phyloP scores from a whole-genome alignment of 2,329 filamentous ascomycete genomes.

The Xylariaceae sp. region DNA sequence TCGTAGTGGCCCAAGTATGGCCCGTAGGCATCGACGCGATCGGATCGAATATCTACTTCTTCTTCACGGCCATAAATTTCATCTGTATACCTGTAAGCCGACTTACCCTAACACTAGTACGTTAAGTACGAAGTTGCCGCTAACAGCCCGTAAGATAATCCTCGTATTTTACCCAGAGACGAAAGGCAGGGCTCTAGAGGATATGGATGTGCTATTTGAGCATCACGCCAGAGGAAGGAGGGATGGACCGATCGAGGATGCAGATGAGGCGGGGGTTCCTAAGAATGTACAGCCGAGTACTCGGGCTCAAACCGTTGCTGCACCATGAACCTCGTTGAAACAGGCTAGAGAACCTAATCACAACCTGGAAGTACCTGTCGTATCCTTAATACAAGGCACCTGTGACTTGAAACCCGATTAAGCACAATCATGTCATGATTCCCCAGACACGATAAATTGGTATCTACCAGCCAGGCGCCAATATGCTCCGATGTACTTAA shows the following conservation, averaged over 20 bases:
- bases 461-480: slow-evolving; percentile 25
- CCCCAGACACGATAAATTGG: slow-evolving; percentile 14
- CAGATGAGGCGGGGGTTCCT: not conserved
- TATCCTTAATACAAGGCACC: no score
- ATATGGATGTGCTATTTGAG: slow-evolving; percentile 27
- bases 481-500: slow-evolving; percentile 2
- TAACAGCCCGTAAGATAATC: slow-evolving; percentile 21
- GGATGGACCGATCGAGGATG: no score
- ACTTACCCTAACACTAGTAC: not conserved
- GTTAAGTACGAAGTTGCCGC: not conserved
- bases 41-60: slow-evolving; percentile 52
- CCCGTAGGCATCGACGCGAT: slow-evolving; percentile 48
- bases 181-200: slow-evolving; percentile 25
- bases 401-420: not conserved
- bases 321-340: no score
- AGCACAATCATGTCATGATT: slow-evolving; percentile 5
- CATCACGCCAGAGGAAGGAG: not conserved
- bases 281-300: no score
- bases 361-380: no score
- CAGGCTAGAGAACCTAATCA: no score
- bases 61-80: slow-evolving; percentile 52
- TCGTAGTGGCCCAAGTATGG: slow-evolving; percentile 53
- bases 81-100: slow-evolving; percentile 40
- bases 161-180: slow-evolving; percentile 28
- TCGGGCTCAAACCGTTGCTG: no score